Evolutionary conservation across 176 grass and related monocot species (phyloP).

Genomic region (Rhipidocladum racemiflorum): DNA sequence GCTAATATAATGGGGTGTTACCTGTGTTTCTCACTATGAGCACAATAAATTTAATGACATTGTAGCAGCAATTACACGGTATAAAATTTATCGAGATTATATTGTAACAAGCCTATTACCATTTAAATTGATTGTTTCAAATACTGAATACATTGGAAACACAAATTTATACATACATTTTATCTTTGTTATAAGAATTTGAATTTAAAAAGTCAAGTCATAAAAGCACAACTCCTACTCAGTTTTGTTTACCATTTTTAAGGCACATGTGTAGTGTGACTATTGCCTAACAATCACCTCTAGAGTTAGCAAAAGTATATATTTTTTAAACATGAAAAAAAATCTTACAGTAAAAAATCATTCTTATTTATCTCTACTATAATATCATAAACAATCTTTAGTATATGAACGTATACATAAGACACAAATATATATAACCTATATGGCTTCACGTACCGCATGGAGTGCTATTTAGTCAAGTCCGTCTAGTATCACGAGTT

Average conservation of each 20-base stretch:
- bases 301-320: not conserved
- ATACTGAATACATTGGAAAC: not conserved
- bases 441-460: not conserved
- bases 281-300: not conserved
- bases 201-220: not conserved
- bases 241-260: not conserved
- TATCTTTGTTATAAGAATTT: not conserved
- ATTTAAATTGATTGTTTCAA: too few species aligned
- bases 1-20: too few species aligned
- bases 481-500: not conserved
- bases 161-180: not conserved
- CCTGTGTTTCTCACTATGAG: not conserved
- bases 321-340: not conserved
- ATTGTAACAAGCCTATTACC: not conserved
- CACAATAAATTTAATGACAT: not conserved
- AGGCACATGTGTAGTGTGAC: not conserved
- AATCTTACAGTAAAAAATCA: not conserved
- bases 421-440: not conserved
- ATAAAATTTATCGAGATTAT: not conserved
- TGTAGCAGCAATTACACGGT: not conserved
- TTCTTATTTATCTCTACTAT: accelerated
- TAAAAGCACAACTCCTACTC: not conserved
- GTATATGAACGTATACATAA: not conserved
- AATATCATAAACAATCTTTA: not conserved
- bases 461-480: not conserved